Evolutionary conservation across 106 monocot genomes (phyloP).

Genomic region (Gastrodia elata): DNA sequence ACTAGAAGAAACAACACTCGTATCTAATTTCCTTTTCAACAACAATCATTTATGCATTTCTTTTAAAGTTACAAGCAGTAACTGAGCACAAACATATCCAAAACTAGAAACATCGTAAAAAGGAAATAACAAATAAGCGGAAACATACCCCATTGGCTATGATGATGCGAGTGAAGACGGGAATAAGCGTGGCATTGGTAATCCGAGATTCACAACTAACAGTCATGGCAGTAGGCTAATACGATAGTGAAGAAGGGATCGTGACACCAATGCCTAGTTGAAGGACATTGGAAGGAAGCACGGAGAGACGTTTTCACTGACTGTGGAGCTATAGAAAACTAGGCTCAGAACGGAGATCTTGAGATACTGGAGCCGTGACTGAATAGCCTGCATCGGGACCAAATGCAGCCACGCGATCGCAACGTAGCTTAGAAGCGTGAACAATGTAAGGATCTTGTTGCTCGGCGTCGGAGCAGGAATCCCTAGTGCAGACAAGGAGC

Average conservation of each 20-base stretch:
- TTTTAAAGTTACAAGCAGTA: no score
- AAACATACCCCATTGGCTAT: constrained; percentile 16
- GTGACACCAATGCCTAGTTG: constrained; percentile 34
- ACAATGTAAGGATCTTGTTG: constrained; percentile 21
- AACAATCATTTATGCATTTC: no score
- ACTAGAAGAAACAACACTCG: no score
- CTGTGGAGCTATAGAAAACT: constrained; percentile 33
- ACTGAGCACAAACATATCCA: no score
- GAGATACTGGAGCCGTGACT: constrained; percentile 24
- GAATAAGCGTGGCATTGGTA: constrained; percentile 19
- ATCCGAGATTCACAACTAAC: constrained; percentile 22
- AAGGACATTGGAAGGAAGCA: constrained; percentile 23
- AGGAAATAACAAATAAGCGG: no score
- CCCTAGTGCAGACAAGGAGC: no score
- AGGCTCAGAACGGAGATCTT: constrained; percentile 30
- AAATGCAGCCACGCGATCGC: constrained; percentile 24
- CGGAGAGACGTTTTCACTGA: constrained; percentile 26
- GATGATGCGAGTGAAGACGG: constrained; percentile 19
- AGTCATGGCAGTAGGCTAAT: constrained; percentile 29
- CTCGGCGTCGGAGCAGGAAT: neutral
- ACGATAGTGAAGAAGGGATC: constrained; percentile 33
- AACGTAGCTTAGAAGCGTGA: constrained; percentile 30
- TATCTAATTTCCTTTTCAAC: no score
- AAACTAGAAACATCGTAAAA: neutral
- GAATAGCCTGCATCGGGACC: constrained; percentile 19